A percentile compares a stretch with the other conserved stretches of the same genome.
Conservation (phyloP, 73 alveolate genomes). For the Tetrahymena elliotti region DNA sequence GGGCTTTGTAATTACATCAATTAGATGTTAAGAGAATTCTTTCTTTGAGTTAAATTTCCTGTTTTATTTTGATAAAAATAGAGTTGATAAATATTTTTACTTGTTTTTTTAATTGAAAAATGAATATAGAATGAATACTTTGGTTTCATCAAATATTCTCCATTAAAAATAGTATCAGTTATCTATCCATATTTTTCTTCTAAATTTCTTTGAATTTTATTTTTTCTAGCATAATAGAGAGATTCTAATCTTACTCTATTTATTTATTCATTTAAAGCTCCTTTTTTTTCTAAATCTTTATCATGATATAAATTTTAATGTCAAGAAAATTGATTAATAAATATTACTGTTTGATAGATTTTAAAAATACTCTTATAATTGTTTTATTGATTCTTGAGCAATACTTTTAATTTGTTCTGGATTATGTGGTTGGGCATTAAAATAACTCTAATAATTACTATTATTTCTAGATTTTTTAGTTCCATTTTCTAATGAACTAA, state of each 20-base stretch:
- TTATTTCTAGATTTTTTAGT: background rate
- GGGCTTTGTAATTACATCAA: background rate
- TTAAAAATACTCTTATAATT: background rate
- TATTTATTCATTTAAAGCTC: background rate
- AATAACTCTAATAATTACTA: background rate
- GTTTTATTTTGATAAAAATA: background rate
- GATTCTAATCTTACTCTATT: background rate
- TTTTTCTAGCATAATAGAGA: background rate
- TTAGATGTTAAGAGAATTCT: background rate
- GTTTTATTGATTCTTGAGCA: background rate
- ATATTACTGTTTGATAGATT: background rate
- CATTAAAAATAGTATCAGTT: background rate
- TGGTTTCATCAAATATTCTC: background rate
- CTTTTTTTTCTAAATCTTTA: background rate
- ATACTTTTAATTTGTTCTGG: background rate
- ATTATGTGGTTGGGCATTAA: background rate
- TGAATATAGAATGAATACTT: too few relatives aligned
- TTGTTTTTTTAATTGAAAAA: too few relatives aligned
- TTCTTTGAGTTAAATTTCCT: background rate
- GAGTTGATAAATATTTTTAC: too few relatives aligned
- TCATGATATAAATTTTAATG: background rate
- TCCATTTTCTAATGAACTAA: background rate
- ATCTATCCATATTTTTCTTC: background rate
- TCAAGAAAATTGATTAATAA: background rate
- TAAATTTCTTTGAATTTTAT: background rate